Percentiles rank a stretch among this genome's conserved stretches.
These are phyloP conservation scores for Parathielavia hyrcaniae DNA, from an alignment of 495 filamentous ascomycete species.

Conservation along the genomic window DNA sequence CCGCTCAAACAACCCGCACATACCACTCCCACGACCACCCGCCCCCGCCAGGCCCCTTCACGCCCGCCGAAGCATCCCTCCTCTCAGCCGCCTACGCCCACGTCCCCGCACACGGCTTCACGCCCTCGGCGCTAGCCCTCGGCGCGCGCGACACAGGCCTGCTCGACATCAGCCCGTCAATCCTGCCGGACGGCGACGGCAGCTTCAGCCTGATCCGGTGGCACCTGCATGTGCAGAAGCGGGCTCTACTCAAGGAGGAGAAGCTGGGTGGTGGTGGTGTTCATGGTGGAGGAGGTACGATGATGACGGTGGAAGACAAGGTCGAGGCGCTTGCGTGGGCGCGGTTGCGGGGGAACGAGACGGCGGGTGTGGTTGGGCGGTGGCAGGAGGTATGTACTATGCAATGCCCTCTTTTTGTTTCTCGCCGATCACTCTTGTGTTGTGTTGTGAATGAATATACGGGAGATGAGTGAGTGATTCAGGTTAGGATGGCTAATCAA, in stretches of 20 bases:
- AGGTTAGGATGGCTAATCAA: neutral
- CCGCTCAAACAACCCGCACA: conserved; percentile 23
- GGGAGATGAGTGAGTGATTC: too few species aligned
- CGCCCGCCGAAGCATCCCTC: conserved; percentile 63
- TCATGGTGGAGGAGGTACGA: conserved; percentile 16
- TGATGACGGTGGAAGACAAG: conserved; percentile 45
- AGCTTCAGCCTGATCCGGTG: conserved; percentile 78
- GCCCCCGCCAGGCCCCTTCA: conserved; percentile 51
- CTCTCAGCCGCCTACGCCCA: conserved; percentile 73
- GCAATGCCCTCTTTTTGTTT: neutral
- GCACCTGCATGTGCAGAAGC: conserved; percentile 66
- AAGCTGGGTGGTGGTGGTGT: conserved; percentile 26
- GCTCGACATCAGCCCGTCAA: conserved; percentile 74
- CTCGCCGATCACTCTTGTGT: neutral
- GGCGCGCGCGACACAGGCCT: conserved; percentile 80
- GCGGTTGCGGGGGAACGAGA: conserved; percentile 63
- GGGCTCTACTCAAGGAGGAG: conserved; percentile 37
- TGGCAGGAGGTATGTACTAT: conserved; percentile 68
- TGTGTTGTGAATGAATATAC: too few species aligned
- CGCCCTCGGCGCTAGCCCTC: conserved; percentile 57
- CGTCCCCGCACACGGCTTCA: conserved; percentile 80
- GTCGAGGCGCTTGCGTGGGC: conserved; percentile 62
- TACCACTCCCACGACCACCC: conserved; percentile 73
- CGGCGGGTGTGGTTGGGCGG: conserved; percentile 54
- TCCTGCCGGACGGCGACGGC: conserved; percentile 68